Percentiles rank a stretch among this genome's conserved stretches.
phyloP scores from a whole-genome alignment of 1,284 basidiomycete species.

The Trichosporon ovoides region DNA sequence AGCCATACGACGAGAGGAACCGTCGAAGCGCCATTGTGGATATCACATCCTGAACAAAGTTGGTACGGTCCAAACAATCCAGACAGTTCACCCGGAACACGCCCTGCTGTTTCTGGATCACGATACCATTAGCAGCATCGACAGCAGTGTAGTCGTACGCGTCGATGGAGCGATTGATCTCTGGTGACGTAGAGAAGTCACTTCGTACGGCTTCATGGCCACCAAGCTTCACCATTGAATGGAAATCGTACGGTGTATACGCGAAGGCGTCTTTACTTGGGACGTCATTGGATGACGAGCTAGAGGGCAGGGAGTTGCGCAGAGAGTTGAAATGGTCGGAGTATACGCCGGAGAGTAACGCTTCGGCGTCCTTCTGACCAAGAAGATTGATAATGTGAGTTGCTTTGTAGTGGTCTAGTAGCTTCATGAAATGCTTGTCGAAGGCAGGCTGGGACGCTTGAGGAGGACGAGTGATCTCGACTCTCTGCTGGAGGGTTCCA shows the following conservation, averaged over 20 bases:
- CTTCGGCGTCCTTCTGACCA: constrained; percentile 86
- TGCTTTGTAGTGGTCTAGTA: constrained; percentile 74
- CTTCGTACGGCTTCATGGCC: constrained; percentile 81
- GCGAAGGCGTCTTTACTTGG: constrained; percentile 26
- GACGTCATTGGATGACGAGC: constrained; percentile 27
- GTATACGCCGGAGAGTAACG: constrained; percentile 75
- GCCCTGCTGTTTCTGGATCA: constrained; percentile 78
- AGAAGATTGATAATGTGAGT: constrained; percentile 83
- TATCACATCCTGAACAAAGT: constrained; percentile 90
- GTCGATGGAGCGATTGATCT: constrained; percentile 64
- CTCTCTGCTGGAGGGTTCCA: constrained; percentile 81
- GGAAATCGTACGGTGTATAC: constrained; percentile 93
- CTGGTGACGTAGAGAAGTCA: constrained; percentile 67
- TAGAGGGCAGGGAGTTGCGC: constrained; percentile 43
- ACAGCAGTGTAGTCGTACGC: constrained; percentile 79
- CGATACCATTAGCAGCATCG: constrained; percentile 60
- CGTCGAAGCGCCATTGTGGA: constrained; percentile 66
- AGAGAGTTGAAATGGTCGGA: constrained; percentile 61
- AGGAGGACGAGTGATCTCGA: constrained; percentile 86
- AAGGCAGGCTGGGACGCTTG: constrained; percentile 90
- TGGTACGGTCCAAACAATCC: constrained; percentile 96
- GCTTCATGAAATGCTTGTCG: constrained; percentile 81
- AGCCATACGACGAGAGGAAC: constrained; percentile 43
- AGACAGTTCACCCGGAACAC: constrained; percentile 93
- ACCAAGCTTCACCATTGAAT: constrained; percentile 69